Base-by-base conservation (phyloP, 176 grass and related monocot genomes). In the Themeda triandra region DNA sequence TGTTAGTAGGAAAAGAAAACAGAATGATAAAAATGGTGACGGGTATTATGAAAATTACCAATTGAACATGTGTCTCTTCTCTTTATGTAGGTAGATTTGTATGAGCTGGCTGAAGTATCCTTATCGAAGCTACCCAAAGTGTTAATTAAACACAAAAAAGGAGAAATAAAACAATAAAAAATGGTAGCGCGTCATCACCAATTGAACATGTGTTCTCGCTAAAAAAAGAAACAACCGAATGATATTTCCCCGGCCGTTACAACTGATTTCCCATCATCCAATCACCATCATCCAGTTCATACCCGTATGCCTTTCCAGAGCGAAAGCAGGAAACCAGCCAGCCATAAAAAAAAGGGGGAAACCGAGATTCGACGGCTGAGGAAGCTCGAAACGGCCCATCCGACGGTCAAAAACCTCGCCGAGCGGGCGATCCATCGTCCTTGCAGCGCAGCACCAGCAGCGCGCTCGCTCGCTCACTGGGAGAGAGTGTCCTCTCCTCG, bases 251-350 rank as follows among this genome's bases (percentile, higher is more conserved):
- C 44, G 59, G 86, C 79, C 79, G 88, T 86, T 90, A 28, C 66
- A 73, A n/a, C 73, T 8, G 58, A 80, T 60, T 71, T 75, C 76
- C 37, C 45, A 59, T 84, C 67, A 84, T 75, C 82, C 82, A 75
- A 73, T 90, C 44, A 13, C 42, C 73, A 78, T 66, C 88, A 36
- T 24, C 29, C n/a, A 81, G 79, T 81, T 81, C 66, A 58, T 70
- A 40, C 79, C 79, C 46, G 13, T 21, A 37, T 21, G 46, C 35
- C 23, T 71, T 66, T 29, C 42, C 78, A 86, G 73, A 67, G 25
- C 45, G 2, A 27, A 59, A 77, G 45, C 11, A 54, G 6, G 28
- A 7, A 27, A 14, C 0, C 71, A 31, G 46, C 42, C 71, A 73
- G 46, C 42, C 71, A 73, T 49, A 28, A 71, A 45, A 54, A 40